Base-by-base conservation (phyloP, 1,284 basidiomycete species). In the Ustilago shanxiensis region DNA sequence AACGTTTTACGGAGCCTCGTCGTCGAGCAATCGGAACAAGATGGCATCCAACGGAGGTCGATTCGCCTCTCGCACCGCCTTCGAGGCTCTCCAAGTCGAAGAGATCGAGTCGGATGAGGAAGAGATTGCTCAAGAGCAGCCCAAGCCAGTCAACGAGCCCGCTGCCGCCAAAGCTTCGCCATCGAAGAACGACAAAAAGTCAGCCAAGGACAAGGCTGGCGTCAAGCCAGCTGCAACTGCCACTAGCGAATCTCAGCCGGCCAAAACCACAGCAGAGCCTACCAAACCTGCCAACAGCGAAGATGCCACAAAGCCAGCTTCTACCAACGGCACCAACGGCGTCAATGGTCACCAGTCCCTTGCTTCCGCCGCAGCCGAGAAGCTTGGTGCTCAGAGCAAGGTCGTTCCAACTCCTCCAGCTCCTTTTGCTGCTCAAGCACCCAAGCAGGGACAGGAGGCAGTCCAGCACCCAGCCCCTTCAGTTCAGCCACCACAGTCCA, bases 21-120 rank as follows among this genome's bases (percentile, higher is more conserved):
- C 47, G 47, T 49, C 47, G 13, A 49, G 47, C 47, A 26, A 49
- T 28, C 16, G 20, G n/a, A 54, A 24, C 31, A 54, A 28, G 9
- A 71, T 71, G 68, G 68, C 68, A 58, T 60, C 62, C 47, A 76
- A 65, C 66, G 69, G 74, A 61, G 59, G 74, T 35, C 63, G 76
- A 31, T 78, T 74, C 58, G 71, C 77, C 56, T 77, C 77, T 50
- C 66, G 67, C 20, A 77, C 70, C 59, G 74, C 74, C 54, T 79
- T 79, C 53, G 77, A 79, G 39, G 73, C 73, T 2, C 69, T 79
- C 3, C 65, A 69, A 52, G 74, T 79, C 47, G 77, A 79, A 57
- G 77, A 75, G 20, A 60, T 69, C 54, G 77, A 77, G 51, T 70
- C 70, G 26, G 73, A 79, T 60, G 73, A 77, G 18, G 74, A 77